phyloP scores from a whole-genome alignment of 2,329 filamentous ascomycete genomes.

The Talaromyces sp. region DNA sequence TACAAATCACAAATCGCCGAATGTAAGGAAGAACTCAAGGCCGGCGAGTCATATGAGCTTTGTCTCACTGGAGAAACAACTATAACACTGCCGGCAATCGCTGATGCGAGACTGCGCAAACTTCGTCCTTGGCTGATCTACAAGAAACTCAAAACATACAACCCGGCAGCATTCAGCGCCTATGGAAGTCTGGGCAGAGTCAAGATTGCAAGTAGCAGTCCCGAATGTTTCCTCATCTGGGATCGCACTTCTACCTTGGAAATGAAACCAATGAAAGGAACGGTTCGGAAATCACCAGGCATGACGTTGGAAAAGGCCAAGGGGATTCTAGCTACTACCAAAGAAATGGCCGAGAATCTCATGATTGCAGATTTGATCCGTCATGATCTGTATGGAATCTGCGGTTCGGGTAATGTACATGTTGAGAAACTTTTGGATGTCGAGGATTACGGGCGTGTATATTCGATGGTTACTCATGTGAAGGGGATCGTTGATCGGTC shows the following conservation, averaged over 20 bases:
- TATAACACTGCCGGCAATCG: conserved; percentile 48
- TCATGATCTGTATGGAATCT: conserved; percentile 85
- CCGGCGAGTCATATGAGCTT: conserved; percentile 81
- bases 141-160: conserved; percentile 64
- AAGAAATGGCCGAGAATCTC: conserved; percentile 92
- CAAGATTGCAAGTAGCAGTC: conserved; percentile 78
- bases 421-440: conserved; percentile 80
- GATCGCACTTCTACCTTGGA: conserved; percentile 47
- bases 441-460: conserved; percentile 88
- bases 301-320: conserved; percentile 73
- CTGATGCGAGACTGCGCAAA: conserved; percentile 26
- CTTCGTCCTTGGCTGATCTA: conserved; percentile 68
- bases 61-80: conserved; percentile 76
- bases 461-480: conserved; percentile 86
- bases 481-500: conserved; percentile 56
- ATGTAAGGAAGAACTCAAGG: conserved; percentile 70
- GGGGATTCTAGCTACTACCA: conserved; percentile 71
- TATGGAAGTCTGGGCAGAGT: conserved; percentile 69
- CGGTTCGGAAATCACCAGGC: conserved; percentile 71
- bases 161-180: conserved; percentile 82
- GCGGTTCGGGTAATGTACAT: conserved; percentile 68
- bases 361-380: conserved; percentile 98
- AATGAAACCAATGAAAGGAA: conserved; percentile 95
- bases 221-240: conserved; percentile 83
- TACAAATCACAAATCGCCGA: conserved; percentile 67